Conservation (phyloP, 257 asterid genomes). For the Plantago elongata region DNA sequence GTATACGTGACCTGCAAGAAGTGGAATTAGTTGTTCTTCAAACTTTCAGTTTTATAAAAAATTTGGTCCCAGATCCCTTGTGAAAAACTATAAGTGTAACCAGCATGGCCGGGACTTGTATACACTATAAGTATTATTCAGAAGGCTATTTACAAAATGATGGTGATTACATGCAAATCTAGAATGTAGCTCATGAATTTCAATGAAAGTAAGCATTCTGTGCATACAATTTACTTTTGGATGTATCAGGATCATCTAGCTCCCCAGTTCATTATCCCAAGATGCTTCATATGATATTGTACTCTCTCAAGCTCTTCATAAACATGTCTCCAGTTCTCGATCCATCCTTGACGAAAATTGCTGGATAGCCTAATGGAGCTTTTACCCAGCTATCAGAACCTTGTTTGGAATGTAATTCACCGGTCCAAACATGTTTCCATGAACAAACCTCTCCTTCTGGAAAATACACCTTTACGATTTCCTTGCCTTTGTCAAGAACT, state of each 20-base stretch:
- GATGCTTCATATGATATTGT: slow-evolving; percentile 34
- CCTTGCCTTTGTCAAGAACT: slow-evolving; percentile 76
- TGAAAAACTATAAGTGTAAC: no score
- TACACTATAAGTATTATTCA: no score
- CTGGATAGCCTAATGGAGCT: slow-evolving; percentile 81
- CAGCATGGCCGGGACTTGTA: no score
- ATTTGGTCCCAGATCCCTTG: no score
- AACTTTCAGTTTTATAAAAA: no score
- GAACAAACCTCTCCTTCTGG: slow-evolving; percentile 56
- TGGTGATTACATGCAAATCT: background rate
- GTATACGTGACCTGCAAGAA: no score
- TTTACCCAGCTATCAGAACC: slow-evolving; percentile 56
- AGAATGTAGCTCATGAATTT: background rate
- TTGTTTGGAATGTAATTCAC: slow-evolving; percentile 41
- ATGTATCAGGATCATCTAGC: slow-evolving; percentile 6
- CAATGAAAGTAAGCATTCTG: background rate
- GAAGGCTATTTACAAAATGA: no score
- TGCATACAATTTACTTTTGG: background rate
- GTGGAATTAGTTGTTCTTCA: no score
- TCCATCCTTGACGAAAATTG: slow-evolving; percentile 74
- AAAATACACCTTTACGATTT: slow-evolving; percentile 61
- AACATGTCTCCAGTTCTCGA: slow-evolving; percentile 68
- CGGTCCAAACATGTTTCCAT: slow-evolving; percentile 93
- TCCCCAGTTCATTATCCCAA: slow-evolving; percentile 4
- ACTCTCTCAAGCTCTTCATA: slow-evolving; percentile 46